Evolutionary conservation across 1,284 basidiomycete species (phyloP).

Genomic region (Papiliotrema fonsecae): DNA sequence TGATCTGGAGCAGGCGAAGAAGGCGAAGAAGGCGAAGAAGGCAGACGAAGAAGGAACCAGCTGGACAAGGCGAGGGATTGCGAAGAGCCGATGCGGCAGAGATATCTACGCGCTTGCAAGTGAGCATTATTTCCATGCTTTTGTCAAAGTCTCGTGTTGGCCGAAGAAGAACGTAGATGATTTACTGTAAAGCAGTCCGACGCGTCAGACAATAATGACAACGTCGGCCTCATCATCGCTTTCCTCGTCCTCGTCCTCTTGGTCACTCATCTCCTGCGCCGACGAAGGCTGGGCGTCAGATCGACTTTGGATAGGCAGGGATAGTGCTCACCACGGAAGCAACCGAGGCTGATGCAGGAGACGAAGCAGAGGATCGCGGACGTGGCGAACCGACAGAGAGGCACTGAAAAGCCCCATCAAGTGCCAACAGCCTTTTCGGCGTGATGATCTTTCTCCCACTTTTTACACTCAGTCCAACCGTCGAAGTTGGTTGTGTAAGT

Average conservation of each 20-base stretch:
- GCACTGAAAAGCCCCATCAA: background rate
- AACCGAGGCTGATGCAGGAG: too few species aligned
- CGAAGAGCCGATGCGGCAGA: too few species aligned
- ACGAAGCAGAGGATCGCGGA: background rate
- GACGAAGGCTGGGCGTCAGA: background rate
- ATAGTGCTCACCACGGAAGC: background rate
- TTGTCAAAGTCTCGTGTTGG: too few species aligned
- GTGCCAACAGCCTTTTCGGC: background rate
- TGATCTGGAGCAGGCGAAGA: too few species aligned
- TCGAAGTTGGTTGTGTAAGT: too few species aligned
- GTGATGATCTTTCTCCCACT: background rate
- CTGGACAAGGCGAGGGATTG: too few species aligned
- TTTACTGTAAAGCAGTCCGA: too few species aligned
- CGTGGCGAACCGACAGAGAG: background rate
- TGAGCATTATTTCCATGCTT: too few species aligned
- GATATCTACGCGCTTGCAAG: too few species aligned
- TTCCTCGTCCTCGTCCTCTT: constrained; percentile 3
- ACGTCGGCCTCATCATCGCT: constrained; percentile 9
- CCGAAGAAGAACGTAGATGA: too few species aligned
- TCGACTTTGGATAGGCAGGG: background rate
- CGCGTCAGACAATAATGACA: constrained; percentile 6
- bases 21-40: too few species aligned
- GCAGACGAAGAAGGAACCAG: too few species aligned
- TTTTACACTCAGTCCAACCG: background rate
- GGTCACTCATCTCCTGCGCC: background rate